Percentiles rank a stretch among this genome's conserved stretches.
These are phyloP conservation scores for Trypanosoma congolense DNA, from an alignment of 208 protist species.

Conservation along the genomic window DNA sequence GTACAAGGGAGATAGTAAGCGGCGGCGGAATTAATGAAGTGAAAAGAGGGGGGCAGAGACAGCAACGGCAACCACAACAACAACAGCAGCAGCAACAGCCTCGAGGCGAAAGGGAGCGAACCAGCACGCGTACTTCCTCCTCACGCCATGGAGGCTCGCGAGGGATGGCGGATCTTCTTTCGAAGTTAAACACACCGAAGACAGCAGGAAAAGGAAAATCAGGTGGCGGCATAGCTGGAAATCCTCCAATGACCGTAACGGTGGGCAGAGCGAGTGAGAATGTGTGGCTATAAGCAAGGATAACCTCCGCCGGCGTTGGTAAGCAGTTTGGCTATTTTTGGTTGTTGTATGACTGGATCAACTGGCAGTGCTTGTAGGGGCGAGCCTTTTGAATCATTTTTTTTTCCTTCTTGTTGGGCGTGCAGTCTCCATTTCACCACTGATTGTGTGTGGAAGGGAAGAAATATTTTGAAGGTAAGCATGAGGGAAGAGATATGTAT, in stretches of 20 bases:
- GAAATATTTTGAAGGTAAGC: neutral
- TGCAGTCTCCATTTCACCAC: neutral
- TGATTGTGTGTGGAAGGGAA: neutral
- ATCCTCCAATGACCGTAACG: neutral
- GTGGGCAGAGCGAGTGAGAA: neutral
- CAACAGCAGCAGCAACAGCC: constrained; percentile 18
- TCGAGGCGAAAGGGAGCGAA: constrained; percentile 13
- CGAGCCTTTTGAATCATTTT: neutral
- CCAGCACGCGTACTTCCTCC: constrained; percentile 18
- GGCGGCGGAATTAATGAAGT: constrained; percentile 9
- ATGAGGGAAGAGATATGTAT: neutral
- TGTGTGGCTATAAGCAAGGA: too few species aligned
- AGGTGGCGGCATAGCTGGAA: too few species aligned
- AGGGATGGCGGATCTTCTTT: constrained; percentile 28
- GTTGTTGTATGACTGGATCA: neutral
- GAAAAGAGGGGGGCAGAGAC: neutral
- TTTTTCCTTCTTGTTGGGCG: neutral
- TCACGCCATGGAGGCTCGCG: constrained; percentile 21
- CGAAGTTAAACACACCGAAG: constrained; percentile 34
- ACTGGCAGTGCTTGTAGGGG: neutral
- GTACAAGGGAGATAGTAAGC: constrained; percentile 5
- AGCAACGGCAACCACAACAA: constrained; percentile 14
- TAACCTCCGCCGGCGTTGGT: too few species aligned
- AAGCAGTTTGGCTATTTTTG: neutral
- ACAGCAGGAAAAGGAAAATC: neutral